Base-by-base conservation (phyloP, 768 basidiomycete genomes). In the Suillus hirtellus region DNA sequence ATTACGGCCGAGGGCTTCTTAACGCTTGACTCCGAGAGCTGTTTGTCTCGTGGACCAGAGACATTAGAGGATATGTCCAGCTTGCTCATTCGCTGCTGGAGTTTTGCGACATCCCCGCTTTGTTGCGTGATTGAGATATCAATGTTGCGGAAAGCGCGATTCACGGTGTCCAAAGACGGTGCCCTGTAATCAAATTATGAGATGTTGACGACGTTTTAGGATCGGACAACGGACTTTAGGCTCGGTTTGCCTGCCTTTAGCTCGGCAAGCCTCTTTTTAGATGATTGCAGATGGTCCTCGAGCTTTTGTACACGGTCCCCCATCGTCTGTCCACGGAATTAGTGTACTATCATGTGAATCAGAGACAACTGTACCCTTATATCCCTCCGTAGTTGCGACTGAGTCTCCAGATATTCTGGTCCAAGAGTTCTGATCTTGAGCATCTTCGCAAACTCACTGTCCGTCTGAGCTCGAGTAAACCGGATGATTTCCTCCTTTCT, bases 381-480 rank as follows among this genome's bases (percentile, higher is more conserved):
- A 65, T 82, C 80, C 67, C 88, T 85, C 38, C 94, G 82, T 34
- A 98, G 77, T 61, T 88, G 86, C 1, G 81, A 84, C 71, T 96
- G 95, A 1, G 86, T 89, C 71, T 96, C 94, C 15, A 88, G 80
- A 70, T 95, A 89, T 70, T 98, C 94, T 0, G 96, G 94, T 14
- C 90, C 90, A n/a, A 95, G 76, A n/a, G 89, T 87, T 54, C 90
- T 82, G 3, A 86, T 79, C 69, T 85, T 87, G 60, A 93, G 76
- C 80, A 90, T 85, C 69, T 86, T 89, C 11, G 87, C 84, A 72
- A 96, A 93, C 61, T 90, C 89, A 3, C 86, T 82, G 70, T 98
- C 95, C 37, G 81, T 82, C 64, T 86, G 86, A 1, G 94, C 95
- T 67, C 85, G 86, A 61, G 88, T 81, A 73, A 93, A 95, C 5